Evolutionary conservation across 164 flowering plant species (phyloP).

Genomic region (Magnolia changhungtana): DNA sequence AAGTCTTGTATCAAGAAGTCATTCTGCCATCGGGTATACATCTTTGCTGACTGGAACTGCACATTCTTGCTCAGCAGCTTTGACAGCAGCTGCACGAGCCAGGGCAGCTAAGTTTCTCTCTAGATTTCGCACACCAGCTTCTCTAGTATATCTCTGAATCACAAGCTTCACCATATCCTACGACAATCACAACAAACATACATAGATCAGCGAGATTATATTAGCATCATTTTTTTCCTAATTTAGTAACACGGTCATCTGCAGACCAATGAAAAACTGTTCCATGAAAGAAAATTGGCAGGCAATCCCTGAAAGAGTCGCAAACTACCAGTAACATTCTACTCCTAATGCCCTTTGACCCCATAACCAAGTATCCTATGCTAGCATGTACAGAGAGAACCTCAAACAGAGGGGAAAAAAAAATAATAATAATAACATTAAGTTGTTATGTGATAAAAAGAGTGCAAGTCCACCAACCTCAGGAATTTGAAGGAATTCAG

Average conservation of each 20-base stretch:
- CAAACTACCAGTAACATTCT: neutral
- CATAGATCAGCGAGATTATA: too few species aligned
- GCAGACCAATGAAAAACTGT: too few species aligned
- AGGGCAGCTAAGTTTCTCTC: constrained; percentile 94
- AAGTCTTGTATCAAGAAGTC: constrained; percentile 70
- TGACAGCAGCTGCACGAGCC: constrained; percentile 98
- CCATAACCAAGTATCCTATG: neutral
- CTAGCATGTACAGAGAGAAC: neutral
- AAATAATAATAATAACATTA: too few species aligned
- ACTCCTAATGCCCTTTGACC: neutral
- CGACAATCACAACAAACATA: constrained; percentile 18
- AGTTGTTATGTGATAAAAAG: neutral
- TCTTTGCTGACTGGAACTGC: constrained; percentile 66
- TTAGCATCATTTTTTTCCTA: too few species aligned
- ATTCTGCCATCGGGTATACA: constrained; percentile 64
- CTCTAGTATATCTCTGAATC: constrained; percentile 90
- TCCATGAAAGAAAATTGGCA: neutral
- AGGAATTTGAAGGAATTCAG: constrained; percentile 78
- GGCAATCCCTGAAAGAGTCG: neutral
- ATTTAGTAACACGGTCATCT: too few species aligned
- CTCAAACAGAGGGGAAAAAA: neutral
- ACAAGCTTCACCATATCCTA: constrained; percentile 86
- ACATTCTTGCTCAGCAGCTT: constrained; percentile 83
- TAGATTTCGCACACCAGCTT: constrained; percentile 94
- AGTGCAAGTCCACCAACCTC: constrained; percentile 54